Percentiles rank a stretch among this genome's conserved stretches.
phyloP scores from a whole-genome alignment of 805 yeast genomes.

The Hanseniaspora hatyaiensis region DNA sequence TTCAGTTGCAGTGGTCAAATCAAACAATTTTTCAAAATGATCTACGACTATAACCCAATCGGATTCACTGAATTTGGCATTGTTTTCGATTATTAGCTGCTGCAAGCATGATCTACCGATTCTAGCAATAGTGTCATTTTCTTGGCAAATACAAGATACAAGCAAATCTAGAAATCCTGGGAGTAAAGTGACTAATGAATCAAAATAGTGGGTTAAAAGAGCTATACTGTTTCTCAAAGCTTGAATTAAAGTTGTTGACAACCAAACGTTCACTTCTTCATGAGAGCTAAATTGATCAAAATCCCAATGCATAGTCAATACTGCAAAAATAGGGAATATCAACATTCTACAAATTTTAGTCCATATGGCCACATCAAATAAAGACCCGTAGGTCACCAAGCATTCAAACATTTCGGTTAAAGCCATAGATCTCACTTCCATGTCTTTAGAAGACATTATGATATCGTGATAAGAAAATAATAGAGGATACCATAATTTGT shows the following conservation, averaged over 20 bases:
- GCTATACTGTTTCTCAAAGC: slow-evolving; percentile 82
- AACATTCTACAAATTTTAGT: slow-evolving; percentile 62
- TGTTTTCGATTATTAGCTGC: slow-evolving; percentile 66
- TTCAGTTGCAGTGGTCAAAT: slow-evolving; percentile 74
- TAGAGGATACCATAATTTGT: slow-evolving; percentile 75
- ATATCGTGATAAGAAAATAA: slow-evolving; percentile 74
- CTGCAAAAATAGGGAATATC: slow-evolving; percentile 80
- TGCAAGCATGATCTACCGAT: slow-evolving; percentile 86
- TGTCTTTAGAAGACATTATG: slow-evolving; percentile 84
- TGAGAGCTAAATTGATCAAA: slow-evolving; percentile 53
- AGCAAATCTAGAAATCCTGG: slow-evolving; percentile 68
- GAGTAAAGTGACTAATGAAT: slow-evolving; percentile 57
- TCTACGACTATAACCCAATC: slow-evolving; percentile 69
- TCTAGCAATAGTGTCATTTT: slow-evolving; percentile 89
- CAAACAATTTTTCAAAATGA: slow-evolving; percentile 60
- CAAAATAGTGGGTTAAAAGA: slow-evolving; percentile 72
- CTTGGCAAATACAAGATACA: slow-evolving; percentile 86
- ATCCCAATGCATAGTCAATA: slow-evolving; percentile 46
- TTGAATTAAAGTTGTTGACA: slow-evolving; percentile 90
- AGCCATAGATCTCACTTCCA: slow-evolving; percentile 87
- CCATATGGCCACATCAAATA: slow-evolving; percentile 73
- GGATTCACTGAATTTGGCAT: slow-evolving; percentile 43
- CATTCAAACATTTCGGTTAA: slow-evolving; percentile 72
- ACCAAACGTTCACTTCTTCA: slow-evolving; percentile 89
- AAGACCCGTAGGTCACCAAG: slow-evolving; percentile 64